Evolutionary conservation across 2,329 filamentous ascomycete genomes (phyloP).

Genomic region (Basipetospora chlamydospora): DNA sequence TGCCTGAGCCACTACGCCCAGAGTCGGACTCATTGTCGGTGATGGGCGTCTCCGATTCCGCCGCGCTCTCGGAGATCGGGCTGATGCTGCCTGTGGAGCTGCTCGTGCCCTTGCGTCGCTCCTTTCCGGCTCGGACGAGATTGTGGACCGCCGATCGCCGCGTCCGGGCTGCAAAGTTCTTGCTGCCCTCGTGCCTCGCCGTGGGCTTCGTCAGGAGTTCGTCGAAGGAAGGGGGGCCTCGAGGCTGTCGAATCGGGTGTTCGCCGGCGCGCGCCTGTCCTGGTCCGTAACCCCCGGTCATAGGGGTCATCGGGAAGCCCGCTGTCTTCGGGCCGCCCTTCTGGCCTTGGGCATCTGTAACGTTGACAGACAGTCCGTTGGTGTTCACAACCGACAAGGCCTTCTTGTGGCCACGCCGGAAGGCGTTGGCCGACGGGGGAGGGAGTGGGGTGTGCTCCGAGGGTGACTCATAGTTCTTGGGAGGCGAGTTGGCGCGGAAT

Average conservation of each 20-base stretch:
- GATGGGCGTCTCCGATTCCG: constrained; percentile 50
- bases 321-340: constrained; percentile 66
- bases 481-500: constrained; percentile 50
- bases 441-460: constrained; percentile 58
- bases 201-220: constrained; percentile 84
- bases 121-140: constrained; percentile 76
- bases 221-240: constrained; percentile 80
- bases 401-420: constrained; percentile 91
- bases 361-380: constrained; percentile 27
- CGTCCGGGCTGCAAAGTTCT: constrained; percentile 91
- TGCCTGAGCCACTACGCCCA: constrained; percentile 61
- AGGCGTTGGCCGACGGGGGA: constrained; percentile 78
- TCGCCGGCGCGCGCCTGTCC: constrained; percentile 88
- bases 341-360: constrained; percentile 32
- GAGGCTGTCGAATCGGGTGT: constrained; percentile 84
- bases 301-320: constrained; percentile 64
- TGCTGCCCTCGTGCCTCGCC: constrained; percentile 84
- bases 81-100: constrained; percentile 67
- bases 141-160: constrained; percentile 86
- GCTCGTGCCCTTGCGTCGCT: constrained; percentile 64
- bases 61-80: constrained; percentile 69
- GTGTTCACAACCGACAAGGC: constrained; percentile 56
- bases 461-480: constrained; percentile 54
- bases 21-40: constrained; percentile 64
- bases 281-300: constrained; percentile 78